phyloP scores from a whole-genome alignment of 169 alveolate genomes.

The Plasmodium gonderi region DNA sequence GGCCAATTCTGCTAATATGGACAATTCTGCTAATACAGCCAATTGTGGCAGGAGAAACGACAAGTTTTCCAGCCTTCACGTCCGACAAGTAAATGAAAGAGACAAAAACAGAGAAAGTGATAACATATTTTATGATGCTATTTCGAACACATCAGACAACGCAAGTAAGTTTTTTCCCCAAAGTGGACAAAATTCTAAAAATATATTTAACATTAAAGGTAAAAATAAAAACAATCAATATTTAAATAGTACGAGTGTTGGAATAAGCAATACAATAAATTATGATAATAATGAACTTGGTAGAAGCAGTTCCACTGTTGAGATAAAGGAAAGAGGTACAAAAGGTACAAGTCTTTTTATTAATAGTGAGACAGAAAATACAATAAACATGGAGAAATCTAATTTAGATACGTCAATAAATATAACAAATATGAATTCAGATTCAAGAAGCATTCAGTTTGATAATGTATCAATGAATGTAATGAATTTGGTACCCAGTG shows the following conservation, averaged over 20 bases:
- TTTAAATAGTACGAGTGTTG: background rate
- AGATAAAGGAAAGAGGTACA: conserved; percentile 14
- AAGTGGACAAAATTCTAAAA: conserved; percentile 7
- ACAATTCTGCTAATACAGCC: background rate
- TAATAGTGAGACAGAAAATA: background rate
- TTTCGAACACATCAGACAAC: conserved; percentile 9
- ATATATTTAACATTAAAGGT: background rate
- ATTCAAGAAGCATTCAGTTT: background rate
- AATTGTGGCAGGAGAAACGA: too few species aligned
- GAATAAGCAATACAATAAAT: background rate
- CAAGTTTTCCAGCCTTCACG: background rate
- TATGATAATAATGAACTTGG: background rate
- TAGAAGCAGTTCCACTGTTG: background rate
- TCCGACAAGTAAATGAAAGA: conserved; percentile 5
- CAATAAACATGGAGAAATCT: background rate
- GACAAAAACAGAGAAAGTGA: conserved; percentile 10
- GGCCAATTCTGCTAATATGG: background rate
- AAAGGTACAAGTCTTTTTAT: conserved; percentile 17
- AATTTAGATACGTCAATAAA: background rate
- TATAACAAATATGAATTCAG: background rate
- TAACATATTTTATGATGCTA: conserved; percentile 63
- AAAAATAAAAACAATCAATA: background rate
- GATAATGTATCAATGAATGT: background rate
- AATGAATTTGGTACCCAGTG: background rate
- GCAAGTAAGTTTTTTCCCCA: background rate